phyloP scores from a whole-genome alignment of 352 stramenopile genomes.

The Pythium dissimile region DNA sequence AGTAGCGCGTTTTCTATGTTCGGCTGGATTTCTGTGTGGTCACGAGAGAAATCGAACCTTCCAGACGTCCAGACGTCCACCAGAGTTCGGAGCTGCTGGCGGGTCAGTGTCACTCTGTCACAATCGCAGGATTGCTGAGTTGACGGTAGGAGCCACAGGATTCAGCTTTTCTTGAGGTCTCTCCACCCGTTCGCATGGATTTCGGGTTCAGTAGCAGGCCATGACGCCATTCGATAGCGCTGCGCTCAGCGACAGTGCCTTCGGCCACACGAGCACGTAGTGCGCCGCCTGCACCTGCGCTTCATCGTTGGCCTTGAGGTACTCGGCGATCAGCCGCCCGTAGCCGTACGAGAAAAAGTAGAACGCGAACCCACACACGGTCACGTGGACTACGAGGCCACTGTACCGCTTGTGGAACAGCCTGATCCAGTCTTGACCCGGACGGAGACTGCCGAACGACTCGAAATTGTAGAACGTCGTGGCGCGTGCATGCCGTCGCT shows the following conservation, averaged over 20 bases:
- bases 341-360: conserved; percentile 20
- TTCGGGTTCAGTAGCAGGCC: too few species aligned
- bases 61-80: not conserved
- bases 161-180: too few species aligned
- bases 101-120: not conserved
- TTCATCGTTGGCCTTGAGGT: conserved; percentile 14
- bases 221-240: too few species aligned
- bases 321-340: conserved; percentile 14
- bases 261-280: conserved; percentile 40
- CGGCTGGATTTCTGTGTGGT: too few species aligned
- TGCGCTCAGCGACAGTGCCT: conserved; percentile 60
- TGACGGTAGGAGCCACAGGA: too few species aligned
- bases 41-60: too few species aligned
- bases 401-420: conserved; percentile 14
- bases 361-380: conserved; percentile 12
- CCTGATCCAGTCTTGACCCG: not conserved
- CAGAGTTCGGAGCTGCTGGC: not conserved
- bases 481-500: conserved; percentile 10
- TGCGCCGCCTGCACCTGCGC: conserved; percentile 5
- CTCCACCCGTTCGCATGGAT: too few species aligned
- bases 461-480: conserved; percentile 29
- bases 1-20: too few species aligned
- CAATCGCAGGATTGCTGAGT: too few species aligned
- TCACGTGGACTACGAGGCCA: conserved; percentile 18
- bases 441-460: conserved; percentile 22